phyloP scores from a whole-genome alignment of 208 protist genomes.

The Wallacemonas sp. region DNA sequence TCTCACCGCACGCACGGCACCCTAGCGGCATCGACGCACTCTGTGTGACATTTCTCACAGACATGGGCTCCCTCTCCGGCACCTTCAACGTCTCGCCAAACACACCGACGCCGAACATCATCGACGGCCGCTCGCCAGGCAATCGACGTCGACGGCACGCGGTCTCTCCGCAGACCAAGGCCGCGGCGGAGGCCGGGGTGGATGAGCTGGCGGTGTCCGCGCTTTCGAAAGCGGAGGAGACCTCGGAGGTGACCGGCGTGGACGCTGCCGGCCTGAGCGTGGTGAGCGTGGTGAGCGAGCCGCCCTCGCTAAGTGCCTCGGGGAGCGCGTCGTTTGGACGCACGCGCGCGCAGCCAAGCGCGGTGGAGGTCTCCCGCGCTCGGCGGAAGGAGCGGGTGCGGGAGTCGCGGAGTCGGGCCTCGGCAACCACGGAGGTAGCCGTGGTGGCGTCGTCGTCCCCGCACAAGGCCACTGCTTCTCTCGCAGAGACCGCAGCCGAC shows the following conservation, averaged over 20 bases:
- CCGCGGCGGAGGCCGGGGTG: no score
- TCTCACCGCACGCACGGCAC: conserved; percentile 7
- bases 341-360: neutral
- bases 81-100: conserved; percentile 15
- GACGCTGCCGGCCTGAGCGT: neutral
- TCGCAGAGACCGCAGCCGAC: no score
- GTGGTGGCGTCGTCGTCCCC: no score
- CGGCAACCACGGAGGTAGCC: neutral
- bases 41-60: neutral
- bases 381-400: neutral
- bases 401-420: neutral
- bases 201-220: no score
- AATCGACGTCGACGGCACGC: neutral
- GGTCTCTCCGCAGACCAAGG: neutral
- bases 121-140: neutral
- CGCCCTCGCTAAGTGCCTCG: neutral
- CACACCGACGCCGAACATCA: conserved; percentile 13
- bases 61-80: conserved; percentile 8
- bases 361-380: neutral
- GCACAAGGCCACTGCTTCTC: no score
- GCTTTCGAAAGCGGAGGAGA: no score
- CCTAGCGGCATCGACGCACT: neutral
- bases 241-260: neutral
- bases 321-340: neutral
- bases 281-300: neutral